A percentile compares a stretch with the other conserved stretches of the same genome.
Conservation (phyloP, 1,139 yeast species). For the Saccharomyces hybrid region DNA sequence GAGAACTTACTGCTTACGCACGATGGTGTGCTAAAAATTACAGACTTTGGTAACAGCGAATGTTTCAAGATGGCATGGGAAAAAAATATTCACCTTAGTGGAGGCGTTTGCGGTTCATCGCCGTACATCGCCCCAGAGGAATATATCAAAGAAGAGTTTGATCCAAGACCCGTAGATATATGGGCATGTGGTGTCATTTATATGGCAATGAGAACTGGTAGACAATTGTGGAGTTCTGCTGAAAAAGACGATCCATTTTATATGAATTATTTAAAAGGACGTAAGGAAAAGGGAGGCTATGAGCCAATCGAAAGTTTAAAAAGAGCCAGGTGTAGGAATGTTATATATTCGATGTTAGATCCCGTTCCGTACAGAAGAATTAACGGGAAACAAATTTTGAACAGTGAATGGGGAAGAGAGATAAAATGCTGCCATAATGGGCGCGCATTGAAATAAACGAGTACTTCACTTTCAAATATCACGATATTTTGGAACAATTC, state of each 20-base stretch:
- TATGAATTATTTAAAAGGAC: constrained; percentile 58
- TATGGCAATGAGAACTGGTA: constrained; percentile 97
- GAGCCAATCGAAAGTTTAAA: constrained; percentile 82
- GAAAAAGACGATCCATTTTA: constrained; percentile 75
- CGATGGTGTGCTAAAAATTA: constrained; percentile 73
- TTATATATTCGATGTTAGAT: constrained; percentile 82
- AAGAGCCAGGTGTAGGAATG: constrained; percentile 82
- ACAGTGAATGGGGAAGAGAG: constrained; percentile 94
- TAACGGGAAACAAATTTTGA: constrained; percentile 78
- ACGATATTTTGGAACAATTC: neutral
- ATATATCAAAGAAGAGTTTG: constrained; percentile 64
- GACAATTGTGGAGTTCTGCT: constrained; percentile 88
- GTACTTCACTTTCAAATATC: constrained; percentile 1
- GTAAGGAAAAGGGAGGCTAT: constrained; percentile 78
- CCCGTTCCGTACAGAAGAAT: constrained; percentile 84
- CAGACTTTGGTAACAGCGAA: constrained; percentile 94
- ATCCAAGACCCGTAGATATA: constrained; percentile 84
- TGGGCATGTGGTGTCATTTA: constrained; percentile 97
- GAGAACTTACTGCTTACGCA: constrained; percentile 80
- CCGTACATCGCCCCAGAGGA: constrained; percentile 98
- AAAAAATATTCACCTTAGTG: constrained; percentile 67
- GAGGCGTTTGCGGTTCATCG: constrained; percentile 80
- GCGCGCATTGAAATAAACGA: constrained; percentile 8
- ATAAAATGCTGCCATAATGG: constrained; percentile 72
- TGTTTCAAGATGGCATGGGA: constrained; percentile 98